A percentile compares a stretch with the other conserved stretches of the same genome.
phyloP scores from a whole-genome alignment of 1,284 basidiomycete species.

The Athelia sp. region DNA sequence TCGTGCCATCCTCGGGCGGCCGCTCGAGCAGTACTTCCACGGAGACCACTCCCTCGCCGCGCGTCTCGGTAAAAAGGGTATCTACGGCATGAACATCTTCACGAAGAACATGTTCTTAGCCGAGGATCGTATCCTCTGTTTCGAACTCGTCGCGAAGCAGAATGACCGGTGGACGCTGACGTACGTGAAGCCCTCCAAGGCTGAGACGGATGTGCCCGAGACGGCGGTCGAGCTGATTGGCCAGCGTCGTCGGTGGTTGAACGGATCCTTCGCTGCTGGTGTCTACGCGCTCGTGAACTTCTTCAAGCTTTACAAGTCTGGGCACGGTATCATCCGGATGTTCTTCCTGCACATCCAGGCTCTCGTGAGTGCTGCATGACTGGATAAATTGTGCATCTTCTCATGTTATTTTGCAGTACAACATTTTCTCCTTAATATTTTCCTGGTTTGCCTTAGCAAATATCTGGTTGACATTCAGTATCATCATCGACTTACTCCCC shows the following conservation, averaged over 20 bases:
- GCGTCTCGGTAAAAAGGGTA: conserved; percentile 89
- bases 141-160: conserved; percentile 92
- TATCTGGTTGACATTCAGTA: conserved; percentile 93
- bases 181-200: conserved; percentile 94
- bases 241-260: conserved; percentile 94
- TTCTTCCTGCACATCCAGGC: conserved; percentile 95
- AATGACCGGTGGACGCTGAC: conserved; percentile 85
- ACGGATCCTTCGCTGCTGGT: conserved; percentile 95
- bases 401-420: conserved; percentile 46
- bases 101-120: conserved; percentile 96
- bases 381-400: no score
- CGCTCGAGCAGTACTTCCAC: conserved; percentile 97
- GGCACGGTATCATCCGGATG: conserved; percentile 83
- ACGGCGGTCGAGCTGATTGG: conserved; percentile 88
- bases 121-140: conserved; percentile 94
- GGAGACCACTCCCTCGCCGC: conserved; percentile 95
- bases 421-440: conserved; percentile 76
- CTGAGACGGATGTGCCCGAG: conserved; percentile 94
- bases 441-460: conserved; percentile 93
- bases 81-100: conserved; percentile 98
- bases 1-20: conserved; percentile 87
- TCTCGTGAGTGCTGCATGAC: conserved; percentile 63
- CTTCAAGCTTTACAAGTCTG: conserved; percentile 83
- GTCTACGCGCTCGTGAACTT: conserved; percentile 96
- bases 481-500: conserved; percentile 90